Evolutionary conservation across 2,329 filamentous ascomycete species (phyloP).

Genomic region (Botrytis elliptica): DNA sequence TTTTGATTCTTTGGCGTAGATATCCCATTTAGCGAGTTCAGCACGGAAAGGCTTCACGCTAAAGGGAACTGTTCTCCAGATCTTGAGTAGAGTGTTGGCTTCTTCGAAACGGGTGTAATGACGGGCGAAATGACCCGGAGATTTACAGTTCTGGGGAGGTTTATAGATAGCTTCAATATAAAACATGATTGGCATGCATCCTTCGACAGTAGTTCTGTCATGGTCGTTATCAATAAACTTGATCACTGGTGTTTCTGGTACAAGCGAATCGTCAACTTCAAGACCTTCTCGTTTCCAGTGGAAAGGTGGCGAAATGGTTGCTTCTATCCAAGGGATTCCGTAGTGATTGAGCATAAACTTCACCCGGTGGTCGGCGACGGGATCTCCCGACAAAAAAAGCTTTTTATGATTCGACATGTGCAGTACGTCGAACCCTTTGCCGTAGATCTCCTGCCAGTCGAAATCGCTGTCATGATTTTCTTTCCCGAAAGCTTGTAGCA

Average conservation of each 20-base stretch:
- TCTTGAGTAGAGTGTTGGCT: constrained; percentile 27
- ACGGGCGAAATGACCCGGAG: constrained; percentile 32
- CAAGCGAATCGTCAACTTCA: constrained; percentile 24
- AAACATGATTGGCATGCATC: constrained; percentile 54
- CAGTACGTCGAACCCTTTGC: constrained; percentile 78
- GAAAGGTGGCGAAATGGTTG: constrained; percentile 32
- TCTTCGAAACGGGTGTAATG: constrained; percentile 34
- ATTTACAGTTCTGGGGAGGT: constrained; percentile 5
- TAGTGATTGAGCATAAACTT: constrained; percentile 51
- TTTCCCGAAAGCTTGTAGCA: constrained; percentile 77
- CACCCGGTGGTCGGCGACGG: constrained; percentile 50
- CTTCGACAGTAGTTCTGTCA: constrained; percentile 47
- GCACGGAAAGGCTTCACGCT: constrained; percentile 28
- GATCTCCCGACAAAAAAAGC: constrained; percentile 51
- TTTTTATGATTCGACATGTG: constrained; percentile 50
- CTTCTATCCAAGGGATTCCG: constrained; percentile 43
- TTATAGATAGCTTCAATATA: constrained; percentile 59
- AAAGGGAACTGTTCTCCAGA: constrained; percentile 31
- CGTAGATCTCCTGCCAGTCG: constrained; percentile 75
- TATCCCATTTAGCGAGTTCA: constrained; percentile 37
- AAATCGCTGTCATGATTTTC: constrained; percentile 78
- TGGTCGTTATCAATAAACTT: constrained; percentile 57
- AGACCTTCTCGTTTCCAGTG: constrained; percentile 34
- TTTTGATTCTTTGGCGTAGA: constrained; percentile 25
- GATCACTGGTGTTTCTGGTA: constrained; percentile 40